Base-by-base conservation (phyloP, 306 rosid species). In the Rosa multiflora region DNA sequence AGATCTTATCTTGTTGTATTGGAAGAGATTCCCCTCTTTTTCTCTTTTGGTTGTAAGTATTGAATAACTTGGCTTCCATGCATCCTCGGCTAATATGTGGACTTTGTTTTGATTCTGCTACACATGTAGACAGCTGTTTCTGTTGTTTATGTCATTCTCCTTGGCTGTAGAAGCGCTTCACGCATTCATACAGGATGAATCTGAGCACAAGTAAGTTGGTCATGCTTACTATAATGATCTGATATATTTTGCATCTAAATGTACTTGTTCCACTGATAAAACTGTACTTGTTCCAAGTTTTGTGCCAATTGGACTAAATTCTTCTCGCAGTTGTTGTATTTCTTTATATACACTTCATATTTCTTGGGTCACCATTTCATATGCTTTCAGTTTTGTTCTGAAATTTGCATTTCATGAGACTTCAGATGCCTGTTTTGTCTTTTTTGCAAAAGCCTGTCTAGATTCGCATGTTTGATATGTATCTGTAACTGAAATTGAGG, bases 41-140 rank as follows among this genome's bases (percentile, higher is more conserved):
- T n/a, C 18, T 75, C 18, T 74, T 56, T 64, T 56, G 67, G 23
- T 43, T 29, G 2, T 37, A 26, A 17, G 55, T 13, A 8, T 42
- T 42, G 43, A 4, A 7, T n/a, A 6, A 12, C 15, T 75, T 44
- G 14, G 69, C 76, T 61, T 64, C 46, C 37, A 43, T 83, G 62
- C 59, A 67, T 72, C 51, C 40, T 79, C 81, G 80, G 59, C 93
- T 88, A 93, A 91, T 81, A 86, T 80, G 55, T 78, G 91, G 81
- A 81, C 82, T 82, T 79, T 76, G 35, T 17, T 83, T 83, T 83
- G 84, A 77, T 82, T 86, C 85, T 84, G 87, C 83, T 93, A 78
- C 88, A 17, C 88, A 87, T 91, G 86, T 95, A 95, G 99, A 90
- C 99, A 95, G 99, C 98, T 95, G 82, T 95, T 95, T 88, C 97